phyloP scores from a whole-genome alignment of 768 basidiomycete species.

The Aureoboletus auriporus region DNA sequence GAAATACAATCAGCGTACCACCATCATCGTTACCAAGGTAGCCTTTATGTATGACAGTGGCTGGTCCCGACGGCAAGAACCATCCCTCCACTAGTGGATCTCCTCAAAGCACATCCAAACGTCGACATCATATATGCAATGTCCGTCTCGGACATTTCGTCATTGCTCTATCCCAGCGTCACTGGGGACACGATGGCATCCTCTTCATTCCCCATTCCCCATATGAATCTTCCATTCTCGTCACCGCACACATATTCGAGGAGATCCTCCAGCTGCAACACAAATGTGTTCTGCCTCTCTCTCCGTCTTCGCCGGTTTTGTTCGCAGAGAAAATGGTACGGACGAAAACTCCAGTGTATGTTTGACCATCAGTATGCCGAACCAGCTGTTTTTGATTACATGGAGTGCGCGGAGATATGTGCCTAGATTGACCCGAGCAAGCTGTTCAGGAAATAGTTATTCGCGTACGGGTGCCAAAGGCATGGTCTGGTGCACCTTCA shows the following conservation, averaged over 20 bases:
- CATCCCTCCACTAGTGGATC: slow-evolving; percentile 71
- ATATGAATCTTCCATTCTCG: slow-evolving; percentile 43
- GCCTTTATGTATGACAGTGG: slow-evolving; percentile 52
- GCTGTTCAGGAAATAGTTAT: slow-evolving; percentile 35
- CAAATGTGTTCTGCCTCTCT: slow-evolving; percentile 69
- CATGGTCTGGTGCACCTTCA: slow-evolving; percentile 21
- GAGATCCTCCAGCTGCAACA: slow-evolving; percentile 50
- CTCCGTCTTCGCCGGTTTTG: slow-evolving; percentile 4
- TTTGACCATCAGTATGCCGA: slow-evolving; percentile 46
- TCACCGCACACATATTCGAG: slow-evolving; percentile 40
- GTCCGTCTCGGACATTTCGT: slow-evolving; percentile 18
- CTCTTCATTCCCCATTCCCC: slow-evolving; percentile 57
- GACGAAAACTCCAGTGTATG: slow-evolving; percentile 28
- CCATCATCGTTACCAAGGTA: slow-evolving; percentile 43
- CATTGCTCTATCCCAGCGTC: slow-evolving; percentile 12
- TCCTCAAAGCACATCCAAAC: slow-evolving; percentile 61
- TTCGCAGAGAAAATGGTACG: slow-evolving; percentile 7
- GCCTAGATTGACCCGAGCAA: slow-evolving; percentile 56
- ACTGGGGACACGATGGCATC: slow-evolving; percentile 49
- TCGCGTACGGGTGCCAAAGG: slow-evolving; percentile 36
- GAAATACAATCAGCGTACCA: slow-evolving; percentile 50
- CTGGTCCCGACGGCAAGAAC: slow-evolving; percentile 49
- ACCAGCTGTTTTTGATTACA: slow-evolving; percentile 74
- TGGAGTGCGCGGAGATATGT: slow-evolving; percentile 61
- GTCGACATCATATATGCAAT: slow-evolving; percentile 36